These are phyloP conservation scores for Withania somnifera DNA, from an alignment of 305 asterid species.

Conservation along the genomic window DNA sequence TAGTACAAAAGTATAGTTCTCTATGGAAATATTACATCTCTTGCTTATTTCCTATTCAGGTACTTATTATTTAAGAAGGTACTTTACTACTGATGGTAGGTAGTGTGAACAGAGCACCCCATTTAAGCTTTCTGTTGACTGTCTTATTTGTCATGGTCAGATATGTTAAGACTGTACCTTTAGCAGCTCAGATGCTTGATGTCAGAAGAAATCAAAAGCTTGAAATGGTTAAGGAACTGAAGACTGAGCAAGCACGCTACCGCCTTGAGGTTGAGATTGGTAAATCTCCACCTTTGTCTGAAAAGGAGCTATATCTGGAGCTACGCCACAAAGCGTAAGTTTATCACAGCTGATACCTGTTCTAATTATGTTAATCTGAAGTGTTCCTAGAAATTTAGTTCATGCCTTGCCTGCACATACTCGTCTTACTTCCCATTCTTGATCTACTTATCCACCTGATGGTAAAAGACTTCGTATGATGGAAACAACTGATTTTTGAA, in stretches of 20 bases:
- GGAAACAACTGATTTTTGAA: background rate
- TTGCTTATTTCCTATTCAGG: background rate
- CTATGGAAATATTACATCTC: background rate
- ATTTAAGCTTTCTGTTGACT: conserved; percentile 10
- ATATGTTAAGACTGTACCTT: conserved; percentile 87
- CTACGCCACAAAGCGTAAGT: conserved; percentile 79
- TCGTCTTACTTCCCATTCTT: background rate
- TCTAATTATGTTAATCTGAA: background rate
- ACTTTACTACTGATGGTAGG: conserved; percentile 1
- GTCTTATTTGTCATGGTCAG: conserved; percentile 35
- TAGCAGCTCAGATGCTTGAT: conserved; percentile 83
- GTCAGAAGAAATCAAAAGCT: conserved; percentile 75
- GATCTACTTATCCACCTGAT: background rate
- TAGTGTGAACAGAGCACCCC: background rate
- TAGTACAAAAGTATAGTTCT: background rate
- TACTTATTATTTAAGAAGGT: background rate
- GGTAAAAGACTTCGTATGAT: background rate
- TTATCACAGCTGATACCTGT: background rate
- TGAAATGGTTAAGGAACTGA: conserved; percentile 71
- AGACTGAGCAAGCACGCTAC: conserved; percentile 71
- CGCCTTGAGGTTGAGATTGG: conserved; percentile 93
- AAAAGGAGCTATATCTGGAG: conserved; percentile 68
- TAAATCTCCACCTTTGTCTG: conserved; percentile 92
- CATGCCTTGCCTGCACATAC: background rate
- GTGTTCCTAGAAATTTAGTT: background rate